Base-by-base conservation (phyloP, 257 asterid genomes). In the Jaltomata sinuosa region DNA sequence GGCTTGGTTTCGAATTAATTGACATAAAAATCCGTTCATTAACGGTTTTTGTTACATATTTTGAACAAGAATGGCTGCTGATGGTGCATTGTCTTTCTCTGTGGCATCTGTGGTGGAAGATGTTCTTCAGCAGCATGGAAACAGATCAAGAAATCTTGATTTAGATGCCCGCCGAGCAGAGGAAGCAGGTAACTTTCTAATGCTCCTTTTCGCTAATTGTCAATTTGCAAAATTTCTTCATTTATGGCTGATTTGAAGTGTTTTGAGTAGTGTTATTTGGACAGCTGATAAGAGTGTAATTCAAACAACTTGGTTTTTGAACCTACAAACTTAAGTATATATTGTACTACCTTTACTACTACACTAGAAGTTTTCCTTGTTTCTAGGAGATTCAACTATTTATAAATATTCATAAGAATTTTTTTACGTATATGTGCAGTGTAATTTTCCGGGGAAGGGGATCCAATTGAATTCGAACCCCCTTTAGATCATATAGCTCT, bases 61-160 rank as follows among this genome's bases (percentile, higher is more conserved):
- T n/a, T 57, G 47, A 85, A 89, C 91, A 94, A 91, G 90, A 83
- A 88, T 90, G 85, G 85, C 80, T 18, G 80, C 85, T 54, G 85
- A 67, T 83, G 89, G 84, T 78, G 92, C 92, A 83, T 87, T 92
- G 79, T 84, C 94, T 81, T 93, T 94, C 89, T 96, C 99, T 6
- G 97, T 88, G 86, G 97, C 96, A 59, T 96, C 99, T 32, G 92
- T 96, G 77, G 98, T 96, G 89, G 99, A 96, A 91, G 97, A 90
- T 92, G 98, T 96, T 85, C 97, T 96, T 83, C 98, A 96, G 82
- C 99, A 94, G 91, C 99, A 94, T 84, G 98, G 94, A n/a, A 89
- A 77, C 83, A 90, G 93, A 89, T 90, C 98, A 34, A 90, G 94
- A 22, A 87, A 53, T 84, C 94, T 96, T 32, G 99, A 96, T 95